A percentile compares a stretch with the other conserved stretches of the same genome.
Evolutionary conservation across 371 early-diverging fungal species (phyloP).

Genomic region (Phascolomyces articulosus): DNA sequence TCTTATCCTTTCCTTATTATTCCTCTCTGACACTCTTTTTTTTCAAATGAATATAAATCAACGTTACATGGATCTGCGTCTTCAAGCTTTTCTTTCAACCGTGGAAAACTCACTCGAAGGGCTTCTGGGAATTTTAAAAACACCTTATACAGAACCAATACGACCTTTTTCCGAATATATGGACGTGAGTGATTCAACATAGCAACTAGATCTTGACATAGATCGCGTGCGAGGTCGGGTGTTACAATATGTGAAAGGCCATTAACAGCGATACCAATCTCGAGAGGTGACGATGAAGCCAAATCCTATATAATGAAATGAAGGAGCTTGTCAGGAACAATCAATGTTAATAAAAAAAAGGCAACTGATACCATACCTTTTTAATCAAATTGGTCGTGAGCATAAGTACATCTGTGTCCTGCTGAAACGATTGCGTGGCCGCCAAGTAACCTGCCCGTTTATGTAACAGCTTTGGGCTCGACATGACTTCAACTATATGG

Average conservation of each 20-base stretch:
- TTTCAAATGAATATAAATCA: too few species aligned
- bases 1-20: too few species aligned
- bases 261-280: conserved; percentile 89
- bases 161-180: conserved; percentile 90
- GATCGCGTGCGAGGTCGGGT: conserved; percentile 87
- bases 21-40: too few species aligned
- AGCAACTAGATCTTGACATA: conserved; percentile 84
- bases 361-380: conserved; percentile 64
- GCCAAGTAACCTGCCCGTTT: conserved; percentile 94
- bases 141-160: conserved; percentile 87
- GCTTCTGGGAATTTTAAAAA: conserved; percentile 92
- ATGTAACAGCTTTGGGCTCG: conserved; percentile 80
- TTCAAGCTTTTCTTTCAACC: conserved; percentile 89
- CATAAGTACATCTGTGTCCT: conserved; percentile 96
- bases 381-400: conserved; percentile 93
- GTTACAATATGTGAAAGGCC: conserved; percentile 92
- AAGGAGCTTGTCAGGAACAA: background rate
- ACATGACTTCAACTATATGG: conserved; percentile 97
- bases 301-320: conserved; percentile 83
- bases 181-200: conserved; percentile 91
- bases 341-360: background rate
- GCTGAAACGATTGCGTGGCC: conserved; percentile 86
- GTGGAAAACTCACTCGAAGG: conserved; percentile 79
- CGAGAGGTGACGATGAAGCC: conserved; percentile 76
- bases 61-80: conserved; percentile 86